Conservation (phyloP, 352 stramenopile species). For the Phytopythium montanum region DNA sequence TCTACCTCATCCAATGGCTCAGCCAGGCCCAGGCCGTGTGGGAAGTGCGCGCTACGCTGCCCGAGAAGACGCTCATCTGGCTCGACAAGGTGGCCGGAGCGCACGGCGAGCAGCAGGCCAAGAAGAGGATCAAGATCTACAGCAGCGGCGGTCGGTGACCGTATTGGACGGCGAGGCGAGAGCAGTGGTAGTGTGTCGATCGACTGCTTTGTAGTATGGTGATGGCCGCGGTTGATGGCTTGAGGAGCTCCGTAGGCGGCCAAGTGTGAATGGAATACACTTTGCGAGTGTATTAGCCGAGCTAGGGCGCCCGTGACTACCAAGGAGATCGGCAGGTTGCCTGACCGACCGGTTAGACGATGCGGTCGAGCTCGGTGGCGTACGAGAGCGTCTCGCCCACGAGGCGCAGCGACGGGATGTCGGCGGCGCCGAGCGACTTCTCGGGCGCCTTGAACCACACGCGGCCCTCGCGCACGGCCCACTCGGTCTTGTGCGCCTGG, state of each 20-base stretch:
- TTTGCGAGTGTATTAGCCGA: not conserved
- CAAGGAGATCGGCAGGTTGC: not conserved
- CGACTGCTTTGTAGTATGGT: not conserved
- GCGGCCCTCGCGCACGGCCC: slow-evolving; percentile 77
- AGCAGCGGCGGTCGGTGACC: slow-evolving; percentile 4
- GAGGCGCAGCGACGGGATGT: slow-evolving; percentile 94
- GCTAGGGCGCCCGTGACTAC: not conserved
- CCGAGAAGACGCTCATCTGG: slow-evolving; percentile 51
- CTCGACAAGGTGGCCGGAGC: slow-evolving; percentile 63
- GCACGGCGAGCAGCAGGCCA: slow-evolving; percentile 11
- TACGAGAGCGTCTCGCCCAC: slow-evolving; percentile 95
- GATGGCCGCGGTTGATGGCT: not conserved
- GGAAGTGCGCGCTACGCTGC: slow-evolving; percentile 53
- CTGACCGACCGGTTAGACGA: slow-evolving; percentile 58
- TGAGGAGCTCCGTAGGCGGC: not conserved
- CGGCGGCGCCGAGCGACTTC: slow-evolving; percentile 80
- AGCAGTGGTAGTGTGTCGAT: not conserved
- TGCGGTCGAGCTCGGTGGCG: slow-evolving; percentile 94
- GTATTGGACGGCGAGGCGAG: not conserved
- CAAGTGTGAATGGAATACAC: not conserved
- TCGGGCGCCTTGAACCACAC: slow-evolving; percentile 91
- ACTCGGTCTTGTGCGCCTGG: slow-evolving; percentile 87
- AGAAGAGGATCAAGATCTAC: slow-evolving; percentile 31
- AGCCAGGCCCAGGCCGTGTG: slow-evolving; percentile 41
- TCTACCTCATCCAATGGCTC: slow-evolving; percentile 74